These are phyloP conservation scores for Nemania diffusa DNA, from an alignment of 2,329 filamentous ascomycete species.

Conservation along the genomic window DNA sequence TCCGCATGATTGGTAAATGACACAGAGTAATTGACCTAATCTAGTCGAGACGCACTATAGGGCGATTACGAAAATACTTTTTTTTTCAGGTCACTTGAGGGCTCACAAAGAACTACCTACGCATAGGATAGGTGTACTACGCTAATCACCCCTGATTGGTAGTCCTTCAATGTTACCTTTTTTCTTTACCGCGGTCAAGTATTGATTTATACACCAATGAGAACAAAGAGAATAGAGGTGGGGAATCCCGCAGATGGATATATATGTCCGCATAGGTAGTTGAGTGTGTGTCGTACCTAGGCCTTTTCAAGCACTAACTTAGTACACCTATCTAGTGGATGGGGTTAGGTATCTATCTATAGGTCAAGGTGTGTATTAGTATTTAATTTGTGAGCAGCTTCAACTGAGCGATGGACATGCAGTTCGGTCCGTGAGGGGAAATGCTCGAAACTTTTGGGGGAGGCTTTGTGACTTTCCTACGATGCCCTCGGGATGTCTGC, in stretches of 20 bases:
- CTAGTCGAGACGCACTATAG: constrained; percentile 19
- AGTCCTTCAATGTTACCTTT: not conserved
- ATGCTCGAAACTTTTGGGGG: not conserved
- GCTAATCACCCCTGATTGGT: not conserved
- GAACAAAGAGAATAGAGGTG: not conserved
- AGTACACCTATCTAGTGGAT: not conserved
- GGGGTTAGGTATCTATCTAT: not conserved
- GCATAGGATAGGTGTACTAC: not conserved
- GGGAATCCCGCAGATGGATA: constrained; percentile 14
- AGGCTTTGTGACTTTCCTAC: not conserved
- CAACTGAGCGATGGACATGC: constrained; percentile 10
- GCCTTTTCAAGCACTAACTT: constrained; percentile 2
- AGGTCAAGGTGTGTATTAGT: not conserved
- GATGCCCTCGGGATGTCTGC: not conserved
- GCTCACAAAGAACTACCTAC: constrained; percentile 3
- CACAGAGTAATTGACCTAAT: constrained; percentile 16
- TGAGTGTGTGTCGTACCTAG: not conserved
- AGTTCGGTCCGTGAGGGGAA: constrained; percentile 17
- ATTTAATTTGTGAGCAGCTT: constrained; percentile 9
- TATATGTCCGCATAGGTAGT: not conserved
- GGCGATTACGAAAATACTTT: constrained; percentile 2
- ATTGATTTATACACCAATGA: constrained; percentile 2
- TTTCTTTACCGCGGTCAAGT: constrained; percentile 14
- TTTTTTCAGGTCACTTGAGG: not conserved
- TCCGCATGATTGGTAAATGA: constrained; percentile 14